These are phyloP conservation scores for Fraxinus angustifolia DNA, from an alignment of 305 asterid species.

Conservation along the genomic window DNA sequence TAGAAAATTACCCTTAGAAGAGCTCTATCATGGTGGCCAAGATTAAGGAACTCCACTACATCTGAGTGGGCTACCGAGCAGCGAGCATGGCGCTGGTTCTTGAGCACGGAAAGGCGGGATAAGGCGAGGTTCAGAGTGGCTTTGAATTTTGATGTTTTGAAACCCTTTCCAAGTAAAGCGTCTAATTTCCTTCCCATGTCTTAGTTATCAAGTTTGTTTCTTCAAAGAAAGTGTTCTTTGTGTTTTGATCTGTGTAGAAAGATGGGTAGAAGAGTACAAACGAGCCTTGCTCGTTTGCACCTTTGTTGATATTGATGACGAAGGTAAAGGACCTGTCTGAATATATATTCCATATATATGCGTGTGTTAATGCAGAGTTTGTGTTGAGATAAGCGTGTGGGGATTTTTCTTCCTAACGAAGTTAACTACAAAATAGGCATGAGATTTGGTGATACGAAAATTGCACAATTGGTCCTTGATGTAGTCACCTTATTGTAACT, in stretches of 20 bases:
- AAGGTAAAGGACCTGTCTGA: constrained; percentile 12
- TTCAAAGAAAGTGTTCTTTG: neutral
- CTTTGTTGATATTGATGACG: constrained; percentile 45
- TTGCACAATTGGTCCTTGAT: neutral
- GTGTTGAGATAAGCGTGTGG: constrained; percentile 23
- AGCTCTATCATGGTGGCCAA: constrained; percentile 60
- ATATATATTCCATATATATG: neutral
- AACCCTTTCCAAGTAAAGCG: constrained; percentile 48
- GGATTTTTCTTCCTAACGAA: constrained; percentile 28
- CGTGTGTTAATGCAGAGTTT: neutral
- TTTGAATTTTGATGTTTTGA: constrained; percentile 39
- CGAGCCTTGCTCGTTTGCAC: constrained; percentile 32
- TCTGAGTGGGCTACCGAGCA: constrained; percentile 61
- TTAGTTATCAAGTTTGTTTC: neutral
- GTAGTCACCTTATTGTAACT: neutral
- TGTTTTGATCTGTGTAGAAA: neutral
- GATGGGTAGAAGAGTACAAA: constrained; percentile 24
- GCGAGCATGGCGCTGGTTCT: constrained; percentile 70
- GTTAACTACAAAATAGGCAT: neutral
- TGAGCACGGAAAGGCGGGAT: constrained; percentile 60
- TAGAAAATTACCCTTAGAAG: constrained; percentile 58
- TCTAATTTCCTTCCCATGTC: constrained; percentile 67
- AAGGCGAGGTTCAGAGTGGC: constrained; percentile 52
- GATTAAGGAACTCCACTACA: constrained; percentile 59
- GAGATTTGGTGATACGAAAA: neutral